Base-by-base conservation (phyloP, 2,329 filamentous ascomycete species). In the Talaromyces sp. region DNA sequence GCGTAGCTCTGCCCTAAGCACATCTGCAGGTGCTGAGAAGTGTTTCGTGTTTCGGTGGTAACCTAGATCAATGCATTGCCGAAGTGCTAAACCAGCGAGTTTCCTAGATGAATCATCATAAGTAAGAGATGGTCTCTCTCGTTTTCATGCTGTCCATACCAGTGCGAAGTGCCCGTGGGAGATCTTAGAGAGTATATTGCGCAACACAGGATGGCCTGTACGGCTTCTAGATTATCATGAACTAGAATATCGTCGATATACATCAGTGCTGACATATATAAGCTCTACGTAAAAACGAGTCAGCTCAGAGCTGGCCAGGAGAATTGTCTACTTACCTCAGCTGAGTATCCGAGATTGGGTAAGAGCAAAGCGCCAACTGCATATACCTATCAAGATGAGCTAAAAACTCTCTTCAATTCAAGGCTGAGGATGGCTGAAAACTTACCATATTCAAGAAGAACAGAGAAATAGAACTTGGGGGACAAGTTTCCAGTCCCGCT, bases 11-110 rank as follows among this genome's bases (percentile, higher is more conserved):
- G 65, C 54, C 7, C 65, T 67, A 1, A 75, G 63, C 1, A 65
- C 13, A 47, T 67, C 47, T 9, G 10, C 25, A 41, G 41, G 39
- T 37, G 52, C 25, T 2, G 60, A 27, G 35, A 66, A 61, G 6
- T 58, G 52, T 22, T 67, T 69, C 8, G 50, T 19, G 58, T 62
- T 72, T 0, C 74, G 69, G 65, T 77, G 75, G 43, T 74, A 74
- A 1, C 74, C 74, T 3, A 77, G 66, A 39, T 77, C 73, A 33
- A 75, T 70, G 56, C 74, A 77, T 37, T 75, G 73, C 8, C 75
- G 70, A 1, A 77, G 57, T 11, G 74, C 74, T 27, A 75, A 49
- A 1, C 74, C 73, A 9, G 74, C 70, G 0, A 75, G 60, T 61
- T 71, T 73, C 74, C 73, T 73, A 65, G 8, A 43, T 19, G 13